Evolutionary conservation across 2,329 filamentous ascomycete genomes (phyloP), one percentile per base, ranked within the genome.

Genomic region (Dactylellina parvicollis): DNA sequence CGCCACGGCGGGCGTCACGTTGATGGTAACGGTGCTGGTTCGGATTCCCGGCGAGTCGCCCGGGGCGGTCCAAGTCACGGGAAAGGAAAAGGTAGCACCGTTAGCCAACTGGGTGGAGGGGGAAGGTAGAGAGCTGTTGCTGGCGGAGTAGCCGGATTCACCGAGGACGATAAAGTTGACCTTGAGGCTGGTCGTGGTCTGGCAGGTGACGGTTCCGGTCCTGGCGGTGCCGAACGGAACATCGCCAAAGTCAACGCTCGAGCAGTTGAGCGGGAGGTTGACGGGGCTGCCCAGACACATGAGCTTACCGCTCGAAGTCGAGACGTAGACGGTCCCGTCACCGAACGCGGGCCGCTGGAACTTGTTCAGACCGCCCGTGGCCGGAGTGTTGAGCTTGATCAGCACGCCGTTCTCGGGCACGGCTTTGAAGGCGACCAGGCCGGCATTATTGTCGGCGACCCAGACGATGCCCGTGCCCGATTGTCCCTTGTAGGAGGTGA

Each of bases 211-310:
- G 2, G 69, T 80, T 10, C 76, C 67, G 2, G 76, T 79, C 14
- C 75, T 77, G 3, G 77, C 77, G 12, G 71, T 77, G 2, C 81
- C 81, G 44, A 82, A 79, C 3, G 80, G 77, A 4, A 81, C 74
- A 49, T 78, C 76, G 2, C 82, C 81, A 75, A 82, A 83, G 56
- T 82, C 77, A 18, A 82, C 77, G 18, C 79, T 79, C 7, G 78
- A 80, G 65, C 82, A 83, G 59, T 80, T 80, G 16, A 83, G 73
- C 3, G 82, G 81, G 1, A 82, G 70, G 49, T 81, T 81, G 54
- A 84, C 82, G 3, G 82, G 82, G n/a, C 82, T 81, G 7, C 81
- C 81, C 10, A 81, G 75, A 32, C 79, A 80, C 28, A 80, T 78
- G n/a, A 82, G 72, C 54, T 78, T 79, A 18, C 60, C 69, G 20